Base-by-base conservation (phyloP, 441 rosid genomes). In the Eruca vesicaria region DNA sequence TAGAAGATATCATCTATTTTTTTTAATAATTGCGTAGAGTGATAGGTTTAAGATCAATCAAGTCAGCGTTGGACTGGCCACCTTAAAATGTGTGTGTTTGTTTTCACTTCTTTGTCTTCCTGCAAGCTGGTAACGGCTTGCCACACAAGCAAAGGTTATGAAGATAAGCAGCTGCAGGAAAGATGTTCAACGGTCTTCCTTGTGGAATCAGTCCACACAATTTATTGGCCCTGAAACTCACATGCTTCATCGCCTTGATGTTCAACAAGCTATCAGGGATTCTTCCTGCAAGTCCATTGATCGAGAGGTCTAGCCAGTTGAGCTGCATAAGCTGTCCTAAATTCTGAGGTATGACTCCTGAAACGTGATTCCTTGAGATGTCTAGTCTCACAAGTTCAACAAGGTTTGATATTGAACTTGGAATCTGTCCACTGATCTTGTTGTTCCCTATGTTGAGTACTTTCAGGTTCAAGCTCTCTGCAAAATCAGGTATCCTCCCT, bases 151-250 rank as follows among this genome's bases (percentile, higher is more conserved):
- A 95, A 53, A 89, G 85, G 70, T 93, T 93, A 71, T 95, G 95
- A 66, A 88, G 91, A 84, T 93, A 95, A 68, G 99, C 97, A 65
- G 81, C 84, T 19, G 87, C 84, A n/a, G 92, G 95, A 70, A 95
- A 95, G 63, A 89, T 80, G 69, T 85, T 89, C 73, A 83, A 90
- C 20, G 99, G 99, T 76, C 92, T 88, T 19, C 91, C 92, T 78
- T 93, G 99, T 11, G 99, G 99, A 62, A 95, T 95, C 82, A 83
- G 83, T 66, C 99, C 99, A 28, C 99, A 95, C 21, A 95, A 82
- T 77, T 81, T 82, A 78, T 95, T 95, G 41, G 90, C 95, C 70
- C 97, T 91, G 87, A 95, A 95, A 80, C 81, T 93, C 61, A 78
- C 99, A 83, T 95, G 96, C 63, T 66, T 84, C 63, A 93, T 20